Conservation (phyloP, 371 early-diverging fungal species). For the Rhizopus sp. region DNA sequence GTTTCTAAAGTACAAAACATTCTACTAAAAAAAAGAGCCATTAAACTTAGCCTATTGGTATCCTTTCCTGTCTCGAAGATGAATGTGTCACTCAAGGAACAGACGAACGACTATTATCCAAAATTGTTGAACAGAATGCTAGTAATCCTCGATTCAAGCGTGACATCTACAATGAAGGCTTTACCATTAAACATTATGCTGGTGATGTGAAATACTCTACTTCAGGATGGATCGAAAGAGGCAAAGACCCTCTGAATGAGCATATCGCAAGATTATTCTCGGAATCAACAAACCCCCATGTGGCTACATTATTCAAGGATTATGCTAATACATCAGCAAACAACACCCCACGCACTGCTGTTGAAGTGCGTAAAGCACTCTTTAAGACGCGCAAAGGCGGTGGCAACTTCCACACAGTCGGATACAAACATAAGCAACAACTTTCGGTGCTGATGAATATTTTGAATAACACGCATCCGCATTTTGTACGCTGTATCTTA, state of each 20-base stretch:
- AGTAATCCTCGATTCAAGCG: conserved; percentile 72
- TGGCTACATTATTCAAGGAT: conserved; percentile 84
- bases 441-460: conserved; percentile 89
- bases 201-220: conserved; percentile 96
- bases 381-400: conserved; percentile 41
- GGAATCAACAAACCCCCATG: conserved; percentile 76
- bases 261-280: conserved; percentile 90
- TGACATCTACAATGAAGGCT: conserved; percentile 89
- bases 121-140: conserved; percentile 55
- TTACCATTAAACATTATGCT: conserved; percentile 97
- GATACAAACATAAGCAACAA: conserved; percentile 97
- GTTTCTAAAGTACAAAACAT: neutral
- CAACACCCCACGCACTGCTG: neutral
- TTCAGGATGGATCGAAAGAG: conserved; percentile 98
- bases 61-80: conserved; percentile 98
- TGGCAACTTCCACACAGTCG: conserved; percentile 96
- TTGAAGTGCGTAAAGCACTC: neutral
- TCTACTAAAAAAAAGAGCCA: neutral
- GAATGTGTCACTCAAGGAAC: conserved; percentile 99
- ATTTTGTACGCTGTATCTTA: conserved; percentile 99
- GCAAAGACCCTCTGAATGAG: conserved; percentile 99
- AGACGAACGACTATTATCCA: conserved; percentile 96
- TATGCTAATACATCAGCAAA: conserved; percentile 31
- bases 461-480: conserved; percentile 93
- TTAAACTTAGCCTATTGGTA: conserved; percentile 90